These are phyloP conservation scores for Immersiporthe knoxdaviesiana DNA, from an alignment of 2,329 filamentous ascomycete genomes.

Conservation along the genomic window DNA sequence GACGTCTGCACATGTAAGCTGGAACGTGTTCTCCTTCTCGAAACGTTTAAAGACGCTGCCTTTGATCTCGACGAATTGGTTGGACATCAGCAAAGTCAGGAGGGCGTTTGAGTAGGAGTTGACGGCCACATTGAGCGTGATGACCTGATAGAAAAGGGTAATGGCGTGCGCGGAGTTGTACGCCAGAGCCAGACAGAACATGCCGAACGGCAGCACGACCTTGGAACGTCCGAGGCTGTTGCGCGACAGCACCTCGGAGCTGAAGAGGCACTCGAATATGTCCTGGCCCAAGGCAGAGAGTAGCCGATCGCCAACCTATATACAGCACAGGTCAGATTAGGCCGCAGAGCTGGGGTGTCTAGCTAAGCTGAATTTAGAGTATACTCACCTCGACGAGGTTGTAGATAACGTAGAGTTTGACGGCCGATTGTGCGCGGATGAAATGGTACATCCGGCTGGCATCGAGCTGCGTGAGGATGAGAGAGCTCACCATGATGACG, in stretches of 20 bases:
- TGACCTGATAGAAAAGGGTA: slow-evolving; percentile 94
- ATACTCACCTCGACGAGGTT: slow-evolving; percentile 80
- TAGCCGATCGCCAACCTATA: slow-evolving; percentile 77
- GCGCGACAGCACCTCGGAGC: slow-evolving; percentile 86
- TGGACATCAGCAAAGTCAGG: slow-evolving; percentile 88
- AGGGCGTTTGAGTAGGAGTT: slow-evolving; percentile 98
- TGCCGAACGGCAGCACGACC: slow-evolving; percentile 82
- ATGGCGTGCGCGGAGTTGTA: slow-evolving; percentile 91
- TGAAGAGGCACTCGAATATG: slow-evolving; percentile 94
- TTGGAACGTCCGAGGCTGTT: slow-evolving; percentile 89
- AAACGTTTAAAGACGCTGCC: slow-evolving; percentile 98
- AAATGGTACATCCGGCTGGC: slow-evolving; percentile 98
- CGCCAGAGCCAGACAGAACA: slow-evolving; percentile 82
- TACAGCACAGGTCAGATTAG: slow-evolving; percentile 30
- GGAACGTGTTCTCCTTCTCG: slow-evolving; percentile 96
- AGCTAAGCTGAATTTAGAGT: not conserved
- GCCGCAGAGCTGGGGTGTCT: no score
- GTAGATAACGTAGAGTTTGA: slow-evolving; percentile 98
- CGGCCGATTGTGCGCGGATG: slow-evolving; percentile 92
- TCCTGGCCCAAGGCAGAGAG: slow-evolving; percentile 93
- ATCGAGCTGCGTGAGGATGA: slow-evolving; percentile 86
- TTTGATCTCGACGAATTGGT: slow-evolving; percentile 99
- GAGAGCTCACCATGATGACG: slow-evolving; percentile 83
- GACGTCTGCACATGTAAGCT: slow-evolving; percentile 93
- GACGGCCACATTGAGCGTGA: slow-evolving; percentile 95